Percentiles rank a stretch among this genome's conserved stretches.
Conservation (phyloP, 148 eudicot species). For the Chenopodium formosanum region DNA sequence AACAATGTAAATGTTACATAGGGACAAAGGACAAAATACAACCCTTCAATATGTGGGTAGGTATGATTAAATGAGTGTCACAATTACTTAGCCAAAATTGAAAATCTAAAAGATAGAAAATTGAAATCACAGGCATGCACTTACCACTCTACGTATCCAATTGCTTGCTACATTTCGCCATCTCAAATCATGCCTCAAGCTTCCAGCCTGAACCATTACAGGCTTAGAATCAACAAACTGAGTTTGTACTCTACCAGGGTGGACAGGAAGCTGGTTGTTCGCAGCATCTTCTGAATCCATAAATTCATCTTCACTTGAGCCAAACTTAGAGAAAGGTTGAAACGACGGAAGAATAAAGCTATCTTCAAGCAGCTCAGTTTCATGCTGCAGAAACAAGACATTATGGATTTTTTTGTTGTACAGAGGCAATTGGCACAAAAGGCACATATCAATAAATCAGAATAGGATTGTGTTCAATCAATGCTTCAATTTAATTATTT, state of each 20-base stretch:
- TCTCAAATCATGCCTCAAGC: constrained; percentile 55
- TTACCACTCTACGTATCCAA: constrained; percentile 85
- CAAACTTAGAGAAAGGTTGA: constrained; percentile 72
- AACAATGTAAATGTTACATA: background rate
- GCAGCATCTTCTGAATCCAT: constrained; percentile 80
- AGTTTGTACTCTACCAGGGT: constrained; percentile 42
- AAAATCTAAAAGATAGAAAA: background rate
- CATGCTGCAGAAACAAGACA: constrained; percentile 54
- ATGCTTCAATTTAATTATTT: background rate
- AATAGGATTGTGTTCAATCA: background rate
- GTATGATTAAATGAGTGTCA: background rate
- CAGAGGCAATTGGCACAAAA: background rate
- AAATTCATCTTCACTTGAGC: constrained; percentile 86
- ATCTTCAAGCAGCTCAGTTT: constrained; percentile 82
- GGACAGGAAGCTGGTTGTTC: constrained; percentile 42
- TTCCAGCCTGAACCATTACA: constrained; percentile 45
- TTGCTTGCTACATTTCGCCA: constrained; percentile 48
- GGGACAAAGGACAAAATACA: background rate
- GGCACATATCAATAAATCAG: background rate
- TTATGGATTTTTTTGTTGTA: background rate
- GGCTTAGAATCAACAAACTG: constrained; percentile 49
- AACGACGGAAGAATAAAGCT: constrained; percentile 72
- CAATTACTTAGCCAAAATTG: background rate
- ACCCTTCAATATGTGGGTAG: background rate
- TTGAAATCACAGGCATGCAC: constrained; percentile 27